These are phyloP conservation scores for Ophiostoma tasmaniense DNA, from an alignment of 2,329 filamentous ascomycete species.

Conservation along the genomic window DNA sequence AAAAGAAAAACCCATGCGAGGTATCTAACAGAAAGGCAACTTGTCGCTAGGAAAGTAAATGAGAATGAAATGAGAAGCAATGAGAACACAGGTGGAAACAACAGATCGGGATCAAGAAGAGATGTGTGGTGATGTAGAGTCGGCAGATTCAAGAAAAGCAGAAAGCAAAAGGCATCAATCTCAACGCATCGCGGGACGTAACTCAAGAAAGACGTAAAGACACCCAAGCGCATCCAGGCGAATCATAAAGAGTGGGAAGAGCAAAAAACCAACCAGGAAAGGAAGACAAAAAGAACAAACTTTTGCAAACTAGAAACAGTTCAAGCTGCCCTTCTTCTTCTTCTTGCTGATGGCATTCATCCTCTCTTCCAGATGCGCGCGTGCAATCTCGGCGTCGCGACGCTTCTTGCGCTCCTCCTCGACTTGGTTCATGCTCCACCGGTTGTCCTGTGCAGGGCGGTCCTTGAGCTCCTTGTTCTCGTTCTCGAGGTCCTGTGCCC, in stretches of 20 bases:
- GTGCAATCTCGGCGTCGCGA: slow-evolving; percentile 78
- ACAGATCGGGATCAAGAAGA: background rate
- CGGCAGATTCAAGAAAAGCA: background rate
- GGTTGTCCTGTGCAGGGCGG: slow-evolving; percentile 44
- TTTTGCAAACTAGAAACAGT: slow-evolving; percentile 69
- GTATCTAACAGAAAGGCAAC: slow-evolving; percentile 12
- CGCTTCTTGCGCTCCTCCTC: slow-evolving; percentile 95
- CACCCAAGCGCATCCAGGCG: background rate
- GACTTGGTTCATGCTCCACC: slow-evolving; percentile 75
- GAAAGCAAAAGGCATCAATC: background rate
- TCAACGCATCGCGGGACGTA: slow-evolving; percentile 10
- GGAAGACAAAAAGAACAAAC: background rate
- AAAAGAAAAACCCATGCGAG: slow-evolving; percentile 3
- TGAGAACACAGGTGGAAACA: background rate
- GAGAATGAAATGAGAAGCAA: background rate
- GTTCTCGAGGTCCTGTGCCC: slow-evolving; percentile 64
- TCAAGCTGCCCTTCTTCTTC: slow-evolving; percentile 91
- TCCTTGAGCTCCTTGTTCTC: slow-evolving; percentile 61
- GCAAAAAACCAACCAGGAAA: slow-evolving; percentile 1
- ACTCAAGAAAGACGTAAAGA: slow-evolving; percentile 8
- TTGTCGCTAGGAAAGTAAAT: slow-evolving; percentile 7
- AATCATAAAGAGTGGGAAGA: background rate
- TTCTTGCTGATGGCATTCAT: slow-evolving; percentile 90
- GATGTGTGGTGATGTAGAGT: background rate
- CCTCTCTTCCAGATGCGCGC: slow-evolving; percentile 82